These are phyloP conservation scores for Tephrocybe sp. DNA, from an alignment of 768 basidiomycete genomes.

Conservation along the genomic window DNA sequence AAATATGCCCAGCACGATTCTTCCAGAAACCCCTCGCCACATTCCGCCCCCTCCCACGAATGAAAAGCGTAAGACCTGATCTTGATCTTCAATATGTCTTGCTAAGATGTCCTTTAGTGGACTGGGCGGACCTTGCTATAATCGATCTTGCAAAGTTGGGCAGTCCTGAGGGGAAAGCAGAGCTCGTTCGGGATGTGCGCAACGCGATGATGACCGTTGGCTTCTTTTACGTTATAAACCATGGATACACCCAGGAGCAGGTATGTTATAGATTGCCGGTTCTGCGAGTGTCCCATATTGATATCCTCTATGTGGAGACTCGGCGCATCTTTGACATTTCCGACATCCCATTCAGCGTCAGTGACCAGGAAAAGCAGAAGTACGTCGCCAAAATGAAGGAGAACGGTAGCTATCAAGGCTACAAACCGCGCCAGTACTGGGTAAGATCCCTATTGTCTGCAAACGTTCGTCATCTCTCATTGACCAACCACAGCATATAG, in stretches of 20 bases:
- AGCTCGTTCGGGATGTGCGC: slow-evolving; percentile 37
- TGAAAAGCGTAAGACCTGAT: slow-evolving; percentile 7
- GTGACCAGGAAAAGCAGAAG: slow-evolving; percentile 33
- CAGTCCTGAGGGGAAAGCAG: slow-evolving; percentile 34
- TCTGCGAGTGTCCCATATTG: background rate
- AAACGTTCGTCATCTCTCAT: background rate
- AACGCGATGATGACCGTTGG: slow-evolving; percentile 42
- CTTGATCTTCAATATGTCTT: background rate
- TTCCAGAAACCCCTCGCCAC: slow-evolving; percentile 35
- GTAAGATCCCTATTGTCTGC: slow-evolving; percentile 1
- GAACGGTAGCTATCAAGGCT: slow-evolving; percentile 43
- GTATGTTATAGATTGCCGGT: slow-evolving; percentile 20
- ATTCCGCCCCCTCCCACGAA: slow-evolving; percentile 18
- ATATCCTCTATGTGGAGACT: slow-evolving; percentile 24
- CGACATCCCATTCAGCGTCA: slow-evolving; percentile 37
- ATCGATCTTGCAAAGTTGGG: slow-evolving; percentile 45
- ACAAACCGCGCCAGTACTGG: slow-evolving; percentile 20
- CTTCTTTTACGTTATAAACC: slow-evolving; percentile 50
- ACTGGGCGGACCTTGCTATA: slow-evolving; percentile 48
- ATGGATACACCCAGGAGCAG: slow-evolving; percentile 40
- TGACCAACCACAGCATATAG: slow-evolving; percentile 45
- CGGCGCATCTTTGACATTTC: slow-evolving; percentile 44
- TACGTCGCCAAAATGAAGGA: slow-evolving; percentile 33
- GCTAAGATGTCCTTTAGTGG: slow-evolving; percentile 19
- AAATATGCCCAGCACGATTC: slow-evolving; percentile 27